Evolutionary conservation across 2,329 filamentous ascomycete species (phyloP), one percentile per base, ranked within the genome.

Genomic region (Aspergillus versicolor): DNA sequence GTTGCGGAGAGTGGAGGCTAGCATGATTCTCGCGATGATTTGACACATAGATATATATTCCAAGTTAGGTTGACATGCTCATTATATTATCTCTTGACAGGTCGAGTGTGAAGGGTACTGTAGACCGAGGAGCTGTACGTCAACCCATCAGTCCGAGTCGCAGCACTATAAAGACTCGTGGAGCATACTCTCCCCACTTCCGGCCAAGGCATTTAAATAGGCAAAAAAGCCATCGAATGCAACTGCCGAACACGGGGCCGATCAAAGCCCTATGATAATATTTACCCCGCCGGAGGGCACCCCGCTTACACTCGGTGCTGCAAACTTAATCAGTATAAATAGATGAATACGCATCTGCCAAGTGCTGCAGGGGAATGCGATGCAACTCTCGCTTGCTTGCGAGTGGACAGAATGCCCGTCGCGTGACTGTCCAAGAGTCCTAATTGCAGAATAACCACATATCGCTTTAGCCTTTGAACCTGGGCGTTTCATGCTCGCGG

Each of bases 341-440:
- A 44, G 19, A 38, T 17, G 19, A 34, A 37, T 24, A 34, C 11
- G 30, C 11, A 17, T 13, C 24, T 27, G 49, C 49, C 49, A 52
- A 52, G 49, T 52, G 41, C 9, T 52, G 49, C 49, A 52, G 19
- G 40, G 41, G 17, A 13, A 17, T 19, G 37, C 30, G 19, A 52
- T 52, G 49, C 27, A 37, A 44, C 49, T 44, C 27, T n/a, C 7
- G 17, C 15, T 12, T 3, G 13, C 3, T 6, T 17, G 27, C 17
- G 12, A 43, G 12, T 52, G 49, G 40, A 38, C 9, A 21, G 30
- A n/a, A 30, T 11, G 27, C 9, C 27, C 9, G 3, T 30, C 27
- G 27, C 27, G 27, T 13, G 27, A 30, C 27, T 8, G 9, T 11
- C 37, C 37, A 40, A 40, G 37, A n/a, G n/a, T n/a, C n/a, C n/a